These are phyloP conservation scores for Serendipita sp. DNA, from an alignment of 768 basidiomycete species.

Conservation along the genomic window DNA sequence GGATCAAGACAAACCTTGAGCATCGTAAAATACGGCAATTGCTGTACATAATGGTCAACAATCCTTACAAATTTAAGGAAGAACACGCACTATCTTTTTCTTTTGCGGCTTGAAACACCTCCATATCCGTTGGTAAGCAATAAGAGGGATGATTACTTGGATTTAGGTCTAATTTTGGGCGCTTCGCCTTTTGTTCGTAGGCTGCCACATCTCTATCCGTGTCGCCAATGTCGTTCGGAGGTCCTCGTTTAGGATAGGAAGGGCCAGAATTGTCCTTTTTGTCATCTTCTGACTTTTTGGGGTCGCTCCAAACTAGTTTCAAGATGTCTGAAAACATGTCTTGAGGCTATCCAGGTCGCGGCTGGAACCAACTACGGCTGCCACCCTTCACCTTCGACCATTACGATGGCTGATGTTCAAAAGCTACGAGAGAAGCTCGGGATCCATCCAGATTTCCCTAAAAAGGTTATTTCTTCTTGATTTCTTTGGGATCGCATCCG, in stretches of 20 bases:
- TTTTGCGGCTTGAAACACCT: not conserved
- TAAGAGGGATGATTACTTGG: not conserved
- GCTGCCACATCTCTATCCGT: not conserved
- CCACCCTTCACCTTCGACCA: not conserved
- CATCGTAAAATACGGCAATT: not conserved
- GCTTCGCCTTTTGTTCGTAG: not conserved
- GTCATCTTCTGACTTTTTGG: not conserved
- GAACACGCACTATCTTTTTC: not conserved
- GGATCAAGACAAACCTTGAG: not conserved
- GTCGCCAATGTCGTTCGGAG: not conserved
- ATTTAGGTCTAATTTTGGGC: not conserved
- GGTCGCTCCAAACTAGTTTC: not conserved
- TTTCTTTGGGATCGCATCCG: not conserved
- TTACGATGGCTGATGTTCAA: slow-evolving; percentile 56
- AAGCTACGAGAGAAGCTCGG: slow-evolving; percentile 46
- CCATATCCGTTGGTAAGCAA: not conserved
- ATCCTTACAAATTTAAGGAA: not conserved
- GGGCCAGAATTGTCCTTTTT: not conserved
- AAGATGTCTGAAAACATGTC: not conserved
- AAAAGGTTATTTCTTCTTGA: slow-evolving; percentile 42
- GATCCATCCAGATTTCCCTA: slow-evolving; percentile 66
- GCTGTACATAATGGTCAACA: not conserved
- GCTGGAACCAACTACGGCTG: not conserved
- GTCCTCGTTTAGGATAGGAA: not conserved
- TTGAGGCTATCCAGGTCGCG: not conserved